These are phyloP conservation scores for Amanita inopinata DNA, from an alignment of 768 basidiomycete species.

Conservation along the genomic window DNA sequence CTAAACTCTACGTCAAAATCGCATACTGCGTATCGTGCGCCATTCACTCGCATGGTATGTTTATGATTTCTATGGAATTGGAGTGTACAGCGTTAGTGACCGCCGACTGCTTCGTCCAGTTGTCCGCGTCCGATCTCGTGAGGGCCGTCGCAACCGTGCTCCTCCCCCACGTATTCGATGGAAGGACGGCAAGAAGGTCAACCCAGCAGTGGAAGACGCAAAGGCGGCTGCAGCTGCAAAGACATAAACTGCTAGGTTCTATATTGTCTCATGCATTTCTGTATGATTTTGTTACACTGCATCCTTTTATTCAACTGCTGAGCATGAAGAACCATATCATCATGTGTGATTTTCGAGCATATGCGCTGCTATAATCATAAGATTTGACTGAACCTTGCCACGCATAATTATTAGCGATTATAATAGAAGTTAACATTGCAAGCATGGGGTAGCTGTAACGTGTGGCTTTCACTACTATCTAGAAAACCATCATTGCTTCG, in stretches of 20 bases:
- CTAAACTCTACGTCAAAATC: constrained; percentile 98
- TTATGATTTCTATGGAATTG: constrained; percentile 1
- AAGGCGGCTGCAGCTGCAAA: constrained; percentile 75
- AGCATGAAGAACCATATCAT: neutral
- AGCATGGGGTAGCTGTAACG: too few relatives aligned
- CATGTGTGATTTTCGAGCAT: too few relatives aligned
- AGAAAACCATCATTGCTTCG: constrained; percentile 57
- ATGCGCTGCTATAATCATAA: too few relatives aligned
- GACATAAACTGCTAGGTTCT: constrained; percentile 30
- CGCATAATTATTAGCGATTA: too few relatives aligned
- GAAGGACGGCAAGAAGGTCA: constrained; percentile 95
- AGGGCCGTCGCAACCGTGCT: constrained; percentile 93
- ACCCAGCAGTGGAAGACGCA: constrained; percentile 89
- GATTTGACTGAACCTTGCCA: too few relatives aligned
- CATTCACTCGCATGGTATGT: constrained; percentile 94
- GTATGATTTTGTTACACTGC: constrained; percentile 1
- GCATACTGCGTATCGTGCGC: constrained; percentile 98
- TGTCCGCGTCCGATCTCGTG: constrained; percentile 94
- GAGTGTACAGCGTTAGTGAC: constrained; percentile 3
- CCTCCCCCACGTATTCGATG: constrained; percentile 93
- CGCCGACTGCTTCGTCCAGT: constrained; percentile 48
- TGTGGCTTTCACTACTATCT: constrained; percentile 70
- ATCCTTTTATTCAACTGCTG: neutral
- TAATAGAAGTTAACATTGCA: too few relatives aligned
- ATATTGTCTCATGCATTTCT: constrained; percentile 5